A percentile compares a stretch with the other conserved stretches of the same genome.
Evolutionary conservation across 108 stramenopile genomes (phyloP).

Genomic region (Craspedostauros australis): DNA sequence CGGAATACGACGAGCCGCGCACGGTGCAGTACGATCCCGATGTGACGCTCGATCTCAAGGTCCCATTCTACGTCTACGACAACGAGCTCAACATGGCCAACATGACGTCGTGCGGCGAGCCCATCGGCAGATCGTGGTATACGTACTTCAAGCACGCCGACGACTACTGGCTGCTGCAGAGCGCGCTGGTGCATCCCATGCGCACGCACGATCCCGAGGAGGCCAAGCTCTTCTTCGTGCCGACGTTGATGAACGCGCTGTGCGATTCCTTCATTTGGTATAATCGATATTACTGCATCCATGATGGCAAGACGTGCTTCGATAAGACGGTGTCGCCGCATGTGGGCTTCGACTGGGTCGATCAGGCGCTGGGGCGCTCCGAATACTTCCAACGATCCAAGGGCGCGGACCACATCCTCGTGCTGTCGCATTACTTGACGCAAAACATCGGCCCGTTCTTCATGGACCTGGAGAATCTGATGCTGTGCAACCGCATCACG

Average conservation of each 20-base stretch:
- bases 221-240: slow-evolving; percentile 28
- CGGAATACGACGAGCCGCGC: too few species aligned
- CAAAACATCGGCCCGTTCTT: too few species aligned
- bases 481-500: too few species aligned
- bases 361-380: not conserved
- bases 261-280: too few species aligned
- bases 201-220: slow-evolving; percentile 15
- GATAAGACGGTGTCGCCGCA: too few species aligned
- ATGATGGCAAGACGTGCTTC: too few species aligned
- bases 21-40: too few species aligned
- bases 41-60: too few species aligned
- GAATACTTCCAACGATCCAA: slow-evolving; percentile 10
- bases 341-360: too few species aligned
- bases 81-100: slow-evolving; percentile 7
- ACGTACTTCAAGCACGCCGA: slow-evolving; percentile 12
- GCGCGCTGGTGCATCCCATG: slow-evolving; percentile 19
- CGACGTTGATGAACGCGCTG: slow-evolving; percentile 8
- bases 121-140: not conserved
- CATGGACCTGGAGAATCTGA: too few species aligned
- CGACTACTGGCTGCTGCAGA: slow-evolving; percentile 17
- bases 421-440: slow-evolving; percentile 12
- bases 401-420: slow-evolving; percentile 15
- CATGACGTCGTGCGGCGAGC: not conserved
- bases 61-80: slow-evolving; percentile 21
- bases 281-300: too few species aligned